Evolutionary conservation across 441 rosid species (phyloP), one percentile per base, ranked within the genome.

Genomic region (Euphorbia celastroides): DNA sequence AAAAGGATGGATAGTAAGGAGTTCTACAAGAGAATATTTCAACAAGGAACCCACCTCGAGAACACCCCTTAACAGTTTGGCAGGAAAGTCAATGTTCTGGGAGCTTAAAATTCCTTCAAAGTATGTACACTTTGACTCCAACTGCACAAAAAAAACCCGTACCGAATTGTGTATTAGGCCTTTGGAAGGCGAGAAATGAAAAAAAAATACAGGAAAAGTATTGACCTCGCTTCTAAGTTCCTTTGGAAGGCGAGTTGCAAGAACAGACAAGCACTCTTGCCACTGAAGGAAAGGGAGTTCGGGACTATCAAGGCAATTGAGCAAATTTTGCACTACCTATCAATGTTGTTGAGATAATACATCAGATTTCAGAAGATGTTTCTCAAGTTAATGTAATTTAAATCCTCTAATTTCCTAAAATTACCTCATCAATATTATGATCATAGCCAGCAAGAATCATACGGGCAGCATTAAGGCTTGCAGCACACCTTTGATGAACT

Each of bases 391-490:
- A 41, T 23, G 27, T 22, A 60, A 22, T n/a, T n/a, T n/a, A n/a
- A n/a, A n/a, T n/a, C n/a, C n/a, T n/a, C n/a, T n/a, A n/a, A n/a
- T n/a, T n/a, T n/a, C n/a, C n/a, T n/a, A 65, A 28, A 66, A 86
- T 79, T 82, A 88, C 99, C 61, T 96, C 97, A 62, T 90, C 96
- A 64, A 96, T 85, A 51, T 88, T 82, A 71, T 93, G 99, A 71
- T 96, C 98, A 78, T 93, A 93, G 57, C 99, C 98, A 26, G 99
- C 89, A 77, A 96, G 99, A 79, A 96, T 87, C 99, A 96, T 96
- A 68, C 95, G 86, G 48, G 97, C 97, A 66, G 97, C 94, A 84
- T 82, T 88, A 78, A 90, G 77, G 74, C 93, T 90, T 75, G 98
- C 97, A 78, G 92, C 97, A 79, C 99, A 93, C 81, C 89, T 87